A percentile compares a stretch with the other conserved stretches of the same genome.
phyloP scores from a whole-genome alignment of 768 basidiomycete genomes.

The Leccinum barrowsii region DNA sequence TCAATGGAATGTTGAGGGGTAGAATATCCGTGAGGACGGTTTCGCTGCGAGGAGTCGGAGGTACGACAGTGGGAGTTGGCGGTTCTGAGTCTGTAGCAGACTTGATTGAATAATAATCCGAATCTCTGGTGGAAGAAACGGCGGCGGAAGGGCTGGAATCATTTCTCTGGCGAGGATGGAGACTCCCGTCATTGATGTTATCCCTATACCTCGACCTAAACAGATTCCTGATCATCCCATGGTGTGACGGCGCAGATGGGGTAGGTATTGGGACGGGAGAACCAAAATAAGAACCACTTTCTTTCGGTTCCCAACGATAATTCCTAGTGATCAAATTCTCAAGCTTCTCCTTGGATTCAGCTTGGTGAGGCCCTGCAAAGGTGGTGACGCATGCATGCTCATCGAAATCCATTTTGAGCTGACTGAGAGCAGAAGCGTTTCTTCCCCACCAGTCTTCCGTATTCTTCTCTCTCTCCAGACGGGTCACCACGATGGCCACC shows the following conservation, averaged over 20 bases:
- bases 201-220: not conserved
- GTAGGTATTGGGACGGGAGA: not conserved
- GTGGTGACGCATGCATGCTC: constrained; percentile 40
- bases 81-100: constrained; percentile 7
- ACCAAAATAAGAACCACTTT: constrained; percentile 10
- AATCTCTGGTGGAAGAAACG: not conserved
- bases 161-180: not conserved
- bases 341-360: constrained; percentile 16
- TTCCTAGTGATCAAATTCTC: constrained; percentile 8
- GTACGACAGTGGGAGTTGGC: constrained; percentile 10
- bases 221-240: not conserved
- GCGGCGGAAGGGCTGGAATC: not conserved
- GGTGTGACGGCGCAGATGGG: not conserved
- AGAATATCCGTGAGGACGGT: not conserved
- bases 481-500: constrained; percentile 34
- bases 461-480: constrained; percentile 24
- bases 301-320: constrained; percentile 7
- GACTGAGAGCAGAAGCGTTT: constrained; percentile 27
- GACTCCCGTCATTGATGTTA: not conserved
- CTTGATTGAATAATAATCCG: constrained; percentile 7
- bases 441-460: constrained; percentile 32
- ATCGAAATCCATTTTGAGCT: constrained; percentile 31
- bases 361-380: constrained; percentile 1
- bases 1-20: not conserved
- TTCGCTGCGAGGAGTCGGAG: constrained; percentile 5